These are phyloP conservation scores for Termitomyces sp. DNA, from an alignment of 1,284 basidiomycete genomes.

Conservation along the genomic window DNA sequence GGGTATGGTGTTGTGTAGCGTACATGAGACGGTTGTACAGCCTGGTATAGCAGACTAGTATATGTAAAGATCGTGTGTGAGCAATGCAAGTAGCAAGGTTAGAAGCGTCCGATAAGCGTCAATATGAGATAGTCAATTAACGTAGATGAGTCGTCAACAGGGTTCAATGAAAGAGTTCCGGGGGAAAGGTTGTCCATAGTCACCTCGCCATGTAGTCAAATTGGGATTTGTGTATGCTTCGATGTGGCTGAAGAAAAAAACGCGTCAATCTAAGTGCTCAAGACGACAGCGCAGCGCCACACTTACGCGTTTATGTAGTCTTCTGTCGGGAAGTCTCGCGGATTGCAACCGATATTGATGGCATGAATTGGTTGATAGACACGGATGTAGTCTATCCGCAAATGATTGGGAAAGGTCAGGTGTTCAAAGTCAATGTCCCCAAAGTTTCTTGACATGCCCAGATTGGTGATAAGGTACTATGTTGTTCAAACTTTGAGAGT, in stretches of 20 bases:
- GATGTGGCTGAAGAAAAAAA: constrained; percentile 26
- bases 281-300: not conserved
- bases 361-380: constrained; percentile 57
- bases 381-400: constrained; percentile 68
- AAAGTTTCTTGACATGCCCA: constrained; percentile 40
- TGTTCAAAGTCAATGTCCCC: constrained; percentile 48
- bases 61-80: constrained; percentile 5
- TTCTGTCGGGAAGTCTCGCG: constrained; percentile 60
- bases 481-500: not conserved
- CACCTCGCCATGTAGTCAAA: constrained; percentile 37
- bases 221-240: constrained; percentile 40
- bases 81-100: not conserved
- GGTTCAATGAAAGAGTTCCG: constrained; percentile 33
- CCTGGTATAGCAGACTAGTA: constrained; percentile 2
- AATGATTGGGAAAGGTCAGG: constrained; percentile 55
- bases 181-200: constrained; percentile 35
- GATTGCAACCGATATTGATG: constrained; percentile 68
- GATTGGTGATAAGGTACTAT: constrained; percentile 40
- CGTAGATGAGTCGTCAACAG: constrained; percentile 17
- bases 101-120: constrained; percentile 2
- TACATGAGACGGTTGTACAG: constrained; percentile 1
- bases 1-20: constrained; percentile 3
- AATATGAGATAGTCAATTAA: not conserved
- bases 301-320: constrained; percentile 53
- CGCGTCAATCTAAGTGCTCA: not conserved